These are phyloP conservation scores for Dispira parvispora DNA, from an alignment of 192 early-diverging fungal species.

Conservation along the genomic window DNA sequence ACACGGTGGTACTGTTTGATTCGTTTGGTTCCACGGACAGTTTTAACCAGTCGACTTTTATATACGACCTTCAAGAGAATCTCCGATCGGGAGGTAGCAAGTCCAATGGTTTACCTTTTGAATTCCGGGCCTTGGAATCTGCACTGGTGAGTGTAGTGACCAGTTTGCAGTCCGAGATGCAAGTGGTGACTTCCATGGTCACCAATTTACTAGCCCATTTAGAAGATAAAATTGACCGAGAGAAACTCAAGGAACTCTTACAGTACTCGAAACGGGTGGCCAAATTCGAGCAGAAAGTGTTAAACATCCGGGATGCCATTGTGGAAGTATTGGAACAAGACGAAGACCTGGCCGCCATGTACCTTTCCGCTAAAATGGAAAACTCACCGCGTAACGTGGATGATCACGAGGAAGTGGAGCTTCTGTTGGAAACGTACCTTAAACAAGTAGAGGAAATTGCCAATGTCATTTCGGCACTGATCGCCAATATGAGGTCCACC, in stretches of 20 bases:
- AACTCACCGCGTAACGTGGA: conserved; percentile 31
- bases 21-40: conserved; percentile 44
- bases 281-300: conserved; percentile 60
- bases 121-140: conserved; percentile 59
- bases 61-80: conserved; percentile 64
- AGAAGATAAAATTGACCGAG: conserved; percentile 53
- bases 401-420: conserved; percentile 79
- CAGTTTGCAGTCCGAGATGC: conserved; percentile 47
- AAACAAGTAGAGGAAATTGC: conserved; percentile 75
- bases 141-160: conserved; percentile 55
- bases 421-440: conserved; percentile 78
- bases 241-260: conserved; percentile 60
- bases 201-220: conserved; percentile 46
- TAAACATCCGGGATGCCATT: conserved; percentile 58
- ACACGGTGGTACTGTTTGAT: conserved; percentile 61
- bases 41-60: conserved; percentile 56
- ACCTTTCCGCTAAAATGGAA: conserved; percentile 61
- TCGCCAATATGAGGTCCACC: conserved; percentile 54
- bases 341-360: conserved; percentile 83
- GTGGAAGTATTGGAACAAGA: conserved; percentile 71
- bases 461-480: conserved; percentile 46
- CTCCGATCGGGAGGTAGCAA: conserved; percentile 29
- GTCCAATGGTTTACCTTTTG: conserved; percentile 19
- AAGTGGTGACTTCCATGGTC: conserved; percentile 47
- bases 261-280: conserved; percentile 59